phyloP scores from a whole-genome alignment of 441 rosid genomes.

The Mallotus japonicus region DNA sequence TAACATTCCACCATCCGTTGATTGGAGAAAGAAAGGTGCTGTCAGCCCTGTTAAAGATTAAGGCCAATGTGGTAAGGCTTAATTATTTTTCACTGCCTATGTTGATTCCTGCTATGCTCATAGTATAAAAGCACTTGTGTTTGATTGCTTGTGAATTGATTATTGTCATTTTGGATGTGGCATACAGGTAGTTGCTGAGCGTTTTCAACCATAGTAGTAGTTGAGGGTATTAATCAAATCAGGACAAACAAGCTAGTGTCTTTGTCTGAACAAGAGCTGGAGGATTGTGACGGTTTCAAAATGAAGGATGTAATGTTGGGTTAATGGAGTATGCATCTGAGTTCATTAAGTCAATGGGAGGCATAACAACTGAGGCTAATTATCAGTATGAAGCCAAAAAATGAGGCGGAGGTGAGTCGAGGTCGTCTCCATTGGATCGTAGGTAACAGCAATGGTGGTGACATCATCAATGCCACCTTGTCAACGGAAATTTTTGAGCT shows the following conservation, averaged over 20 bases:
- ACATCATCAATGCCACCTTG: too few species aligned
- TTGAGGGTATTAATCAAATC: conserved; percentile 76
- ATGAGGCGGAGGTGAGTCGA: too few species aligned
- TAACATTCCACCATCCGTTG: conserved; percentile 44
- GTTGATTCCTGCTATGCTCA: neutral
- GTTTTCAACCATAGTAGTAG: conserved; percentile 79
- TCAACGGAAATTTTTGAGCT: too few species aligned
- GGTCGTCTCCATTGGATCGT: too few species aligned
- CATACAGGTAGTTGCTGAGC: conserved; percentile 90
- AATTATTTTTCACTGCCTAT: neutral
- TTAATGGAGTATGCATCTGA: conserved; percentile 81
- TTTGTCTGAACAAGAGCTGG: conserved; percentile 75
- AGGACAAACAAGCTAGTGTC: conserved; percentile 57
- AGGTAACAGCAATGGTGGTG: too few species aligned
- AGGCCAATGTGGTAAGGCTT: conserved; percentile 70
- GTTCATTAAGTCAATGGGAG: too few species aligned
- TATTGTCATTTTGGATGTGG: neutral
- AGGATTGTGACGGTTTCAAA: conserved; percentile 73
- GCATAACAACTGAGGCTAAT: too few species aligned
- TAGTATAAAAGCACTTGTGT: neutral
- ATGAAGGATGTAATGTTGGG: conserved; percentile 83
- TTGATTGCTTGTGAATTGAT: conserved; percentile 8
- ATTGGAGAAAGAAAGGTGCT: conserved; percentile 79
- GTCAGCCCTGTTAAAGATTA: conserved; percentile 75
- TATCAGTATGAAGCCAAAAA: too few species aligned